Evolutionary conservation across 805 yeast genomes (phyloP).

Genomic region (Ogataea trehalophila): DNA sequence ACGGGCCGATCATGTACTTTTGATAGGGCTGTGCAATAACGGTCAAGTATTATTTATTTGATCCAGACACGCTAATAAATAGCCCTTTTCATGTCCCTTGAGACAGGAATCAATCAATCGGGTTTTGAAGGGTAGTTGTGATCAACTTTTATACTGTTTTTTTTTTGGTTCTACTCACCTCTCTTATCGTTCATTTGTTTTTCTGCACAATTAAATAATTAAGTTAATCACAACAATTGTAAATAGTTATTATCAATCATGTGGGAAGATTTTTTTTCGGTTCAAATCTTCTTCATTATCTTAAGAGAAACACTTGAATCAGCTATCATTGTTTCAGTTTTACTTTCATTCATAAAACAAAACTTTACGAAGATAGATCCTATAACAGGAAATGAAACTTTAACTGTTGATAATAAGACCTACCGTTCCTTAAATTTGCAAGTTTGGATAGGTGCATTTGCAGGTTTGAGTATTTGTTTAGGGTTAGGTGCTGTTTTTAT

Average conservation of each 20-base stretch:
- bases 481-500: slow-evolving; percentile 71
- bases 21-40: too few species aligned
- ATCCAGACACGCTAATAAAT: too few species aligned
- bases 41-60: too few species aligned
- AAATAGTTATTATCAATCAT: slow-evolving; percentile 31
- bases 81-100: too few species aligned
- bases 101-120: too few species aligned
- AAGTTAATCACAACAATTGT: slow-evolving; percentile 25
- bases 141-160: too few species aligned
- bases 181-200: not conserved
- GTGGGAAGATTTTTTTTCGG: slow-evolving; percentile 54
- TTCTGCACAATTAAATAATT: not conserved
- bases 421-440: slow-evolving; percentile 54
- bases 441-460: slow-evolving; percentile 75
- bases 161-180: too few species aligned
- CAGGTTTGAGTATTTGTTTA: slow-evolving; percentile 67
- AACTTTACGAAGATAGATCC: slow-evolving; percentile 39
- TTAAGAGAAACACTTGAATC: slow-evolving; percentile 71
- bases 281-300: slow-evolving; percentile 70
- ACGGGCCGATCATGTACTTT: too few species aligned
- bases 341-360: slow-evolving; percentile 66
- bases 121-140: too few species aligned
- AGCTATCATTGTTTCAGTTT: slow-evolving; percentile 70
- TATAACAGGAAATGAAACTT: slow-evolving; percentile 15
- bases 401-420: slow-evolving; percentile 26